These are phyloP conservation scores for Lentinula edodes DNA, from an alignment of 768 basidiomycete species.

Conservation along the genomic window DNA sequence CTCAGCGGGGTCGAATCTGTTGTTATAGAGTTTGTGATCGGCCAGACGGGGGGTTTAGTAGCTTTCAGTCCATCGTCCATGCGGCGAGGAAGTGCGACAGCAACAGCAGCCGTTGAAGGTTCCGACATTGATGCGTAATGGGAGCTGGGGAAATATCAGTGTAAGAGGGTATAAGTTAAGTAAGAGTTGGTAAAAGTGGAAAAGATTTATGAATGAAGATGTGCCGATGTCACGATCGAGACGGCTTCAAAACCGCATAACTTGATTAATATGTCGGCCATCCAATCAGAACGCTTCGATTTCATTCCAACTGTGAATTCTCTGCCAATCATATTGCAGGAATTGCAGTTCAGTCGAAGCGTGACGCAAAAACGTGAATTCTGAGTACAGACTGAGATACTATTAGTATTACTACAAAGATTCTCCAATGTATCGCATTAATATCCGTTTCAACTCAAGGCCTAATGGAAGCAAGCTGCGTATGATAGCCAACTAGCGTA, in stretches of 20 bases:
- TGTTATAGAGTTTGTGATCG: constrained; percentile 41
- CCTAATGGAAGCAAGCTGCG: not conserved
- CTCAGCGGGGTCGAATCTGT: constrained; percentile 36
- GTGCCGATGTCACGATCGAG: not conserved
- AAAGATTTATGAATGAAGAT: not conserved
- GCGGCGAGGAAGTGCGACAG: constrained; percentile 7
- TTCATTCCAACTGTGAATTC: not conserved
- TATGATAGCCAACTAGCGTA: not conserved
- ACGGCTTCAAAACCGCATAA: not conserved
- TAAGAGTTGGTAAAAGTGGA: no score
- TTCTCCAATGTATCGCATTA: no score
- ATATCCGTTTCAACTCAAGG: not conserved
- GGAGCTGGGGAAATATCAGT: no score
- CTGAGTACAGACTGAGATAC: no score
- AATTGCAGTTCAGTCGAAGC: no score
- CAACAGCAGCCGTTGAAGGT: not conserved
- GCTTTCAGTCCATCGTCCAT: constrained; percentile 5
- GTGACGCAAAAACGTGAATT: no score
- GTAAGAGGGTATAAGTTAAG: no score
- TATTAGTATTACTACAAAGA: no score
- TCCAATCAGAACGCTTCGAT: not conserved
- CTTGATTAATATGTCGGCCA: not conserved
- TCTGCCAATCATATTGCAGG: no score
- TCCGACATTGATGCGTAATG: not conserved
- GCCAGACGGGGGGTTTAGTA: constrained; percentile 59